Percentiles rank a stretch among this genome's conserved stretches.
phyloP scores from a whole-genome alignment of 2,329 filamentous ascomycete species.

The Alternaria gaisen region DNA sequence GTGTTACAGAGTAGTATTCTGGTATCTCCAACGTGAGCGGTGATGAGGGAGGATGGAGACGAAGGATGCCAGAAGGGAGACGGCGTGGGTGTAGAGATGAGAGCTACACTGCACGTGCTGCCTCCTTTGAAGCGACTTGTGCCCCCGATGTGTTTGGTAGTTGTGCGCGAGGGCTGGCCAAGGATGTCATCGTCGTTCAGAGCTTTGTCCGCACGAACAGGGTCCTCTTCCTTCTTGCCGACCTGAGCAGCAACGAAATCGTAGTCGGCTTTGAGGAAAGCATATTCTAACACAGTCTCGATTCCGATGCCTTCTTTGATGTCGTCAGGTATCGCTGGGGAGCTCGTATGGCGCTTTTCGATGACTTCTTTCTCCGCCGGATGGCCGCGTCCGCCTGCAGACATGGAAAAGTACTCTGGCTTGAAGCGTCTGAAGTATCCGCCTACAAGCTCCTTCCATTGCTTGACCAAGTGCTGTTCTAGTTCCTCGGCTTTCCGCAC shows the following conservation, averaged over 20 bases:
- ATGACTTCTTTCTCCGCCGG: conserved; percentile 44
- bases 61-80: conserved; percentile 95
- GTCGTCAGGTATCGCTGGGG: conserved; percentile 34
- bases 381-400: conserved; percentile 49
- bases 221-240: conserved; percentile 76
- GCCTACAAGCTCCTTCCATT: conserved; percentile 85
- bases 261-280: conserved; percentile 91
- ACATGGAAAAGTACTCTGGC: conserved; percentile 75
- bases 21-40: conserved; percentile 93
- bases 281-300: conserved; percentile 85
- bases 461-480: conserved; percentile 74
- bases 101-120: conserved; percentile 86
- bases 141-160: conserved; percentile 72
- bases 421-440: conserved; percentile 94
- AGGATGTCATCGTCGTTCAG: conserved; percentile 87
- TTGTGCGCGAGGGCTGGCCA: conserved; percentile 64
- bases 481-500: conserved; percentile 71
- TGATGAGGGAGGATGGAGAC: conserved; percentile 81
- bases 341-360: conserved; percentile 34
- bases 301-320: conserved; percentile 64
- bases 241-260: conserved; percentile 94
- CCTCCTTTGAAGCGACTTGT: conserved; percentile 86
- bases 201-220: conserved; percentile 75
- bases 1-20: conserved; percentile 90
- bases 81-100: conserved; percentile 91